Base-by-base conservation (phyloP, 2,329 filamentous ascomycete species). In the Trichothecium sympodiale region DNA sequence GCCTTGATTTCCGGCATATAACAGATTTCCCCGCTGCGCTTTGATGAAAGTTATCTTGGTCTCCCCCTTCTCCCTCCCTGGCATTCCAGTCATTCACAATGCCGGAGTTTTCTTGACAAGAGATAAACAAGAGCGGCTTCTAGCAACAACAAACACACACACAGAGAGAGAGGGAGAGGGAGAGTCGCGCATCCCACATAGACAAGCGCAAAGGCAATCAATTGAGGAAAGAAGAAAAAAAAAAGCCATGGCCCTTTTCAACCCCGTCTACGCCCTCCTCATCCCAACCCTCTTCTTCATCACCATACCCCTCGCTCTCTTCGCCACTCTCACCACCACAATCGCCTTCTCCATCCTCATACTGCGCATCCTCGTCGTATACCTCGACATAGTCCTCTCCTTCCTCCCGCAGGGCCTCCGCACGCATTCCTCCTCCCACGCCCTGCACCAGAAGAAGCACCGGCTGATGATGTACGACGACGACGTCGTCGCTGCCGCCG, bases 281-380 rank as follows among this genome's bases (percentile, higher is more conserved):
- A 62, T 80, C 35, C 76, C 77, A n/a, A 65, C 80, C 47, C 60
- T 82, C 43, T 65, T 74, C 48, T 43, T 80, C 43, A 62, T 79
- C 47, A 77, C 76, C 16, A 57, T 81, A 10, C 78, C 79, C 8
- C 64, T 83, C 36, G 66, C 74, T 45, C 50, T 81, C 34, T 69
- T 77, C 37, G 79, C 79, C 35, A 69, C 67, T 42, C 57, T 81
- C 43, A 83, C 79, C 23, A 76, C 77, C 37, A 67, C 65, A 4
- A 45, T 81, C 33, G 75, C 79, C 28, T 71, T 79, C 43, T 62
- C 69, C 27, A 62, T 80, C 26, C 67, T 83, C 33, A 65, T 74
- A 48, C 56, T 79, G 42, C 69, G 77, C 17, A 68, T 78, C 17
- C 59, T 70, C 31, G 50, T 80, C 35, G 69, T 81, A 38, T 82